A percentile compares a stretch with the other conserved stretches of the same genome.
phyloP scores from a whole-genome alignment of 345 rosid species.

The Heritiera fomes region DNA sequence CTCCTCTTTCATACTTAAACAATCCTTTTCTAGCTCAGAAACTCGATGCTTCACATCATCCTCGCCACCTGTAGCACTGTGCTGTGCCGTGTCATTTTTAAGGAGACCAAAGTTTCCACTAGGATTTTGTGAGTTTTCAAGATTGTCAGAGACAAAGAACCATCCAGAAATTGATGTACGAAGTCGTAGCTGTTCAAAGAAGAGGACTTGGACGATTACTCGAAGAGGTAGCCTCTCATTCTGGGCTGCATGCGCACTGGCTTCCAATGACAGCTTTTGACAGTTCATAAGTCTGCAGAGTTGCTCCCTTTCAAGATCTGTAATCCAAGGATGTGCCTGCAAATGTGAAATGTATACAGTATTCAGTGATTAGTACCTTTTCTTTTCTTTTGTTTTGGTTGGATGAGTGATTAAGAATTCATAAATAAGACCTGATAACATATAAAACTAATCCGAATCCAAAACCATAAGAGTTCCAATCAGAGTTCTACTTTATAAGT shows the following conservation, averaged over 20 bases:
- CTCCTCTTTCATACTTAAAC: conserved; percentile 62
- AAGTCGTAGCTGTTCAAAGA: conserved; percentile 77
- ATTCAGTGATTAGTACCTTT: background rate
- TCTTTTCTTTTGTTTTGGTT: background rate
- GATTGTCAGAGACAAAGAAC: conserved; percentile 53
- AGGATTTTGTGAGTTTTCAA: conserved; percentile 48
- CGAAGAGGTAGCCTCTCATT: conserved; percentile 79
- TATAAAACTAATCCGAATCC: background rate
- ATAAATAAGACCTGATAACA: background rate
- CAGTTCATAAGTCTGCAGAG: conserved; percentile 81
- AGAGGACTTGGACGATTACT: conserved; percentile 75
- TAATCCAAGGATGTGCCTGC: conserved; percentile 83
- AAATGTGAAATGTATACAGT: conserved; percentile 11
- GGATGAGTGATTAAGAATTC: background rate
- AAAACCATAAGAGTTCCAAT: background rate
- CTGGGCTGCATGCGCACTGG: conserved; percentile 82
- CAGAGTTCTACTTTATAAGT: too few species aligned
- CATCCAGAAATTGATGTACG: conserved; percentile 72
- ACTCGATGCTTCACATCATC: conserved; percentile 54
- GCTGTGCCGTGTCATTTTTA: conserved; percentile 27
- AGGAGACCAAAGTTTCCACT: conserved; percentile 34
- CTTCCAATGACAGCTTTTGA: conserved; percentile 81
- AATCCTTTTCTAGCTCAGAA: conserved; percentile 69
- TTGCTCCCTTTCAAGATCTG: conserved; percentile 73
- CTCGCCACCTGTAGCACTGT: conserved; percentile 23